Conservation (phyloP, 208 protist genomes). For the Crithidia brevicula region DNA sequence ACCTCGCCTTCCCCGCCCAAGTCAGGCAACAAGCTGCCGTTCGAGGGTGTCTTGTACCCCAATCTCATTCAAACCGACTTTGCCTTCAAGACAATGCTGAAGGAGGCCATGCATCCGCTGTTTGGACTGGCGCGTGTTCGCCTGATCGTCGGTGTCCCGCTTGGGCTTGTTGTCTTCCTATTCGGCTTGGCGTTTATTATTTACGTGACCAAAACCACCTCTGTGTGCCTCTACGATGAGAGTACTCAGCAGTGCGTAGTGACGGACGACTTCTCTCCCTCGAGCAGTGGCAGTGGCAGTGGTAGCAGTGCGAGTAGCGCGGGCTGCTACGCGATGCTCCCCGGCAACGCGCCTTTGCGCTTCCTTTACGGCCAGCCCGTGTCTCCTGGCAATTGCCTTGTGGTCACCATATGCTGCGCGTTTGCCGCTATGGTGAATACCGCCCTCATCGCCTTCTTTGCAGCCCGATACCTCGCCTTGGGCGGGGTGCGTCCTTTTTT, state of each 20-base stretch:
- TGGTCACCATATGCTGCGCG: slow-evolving; percentile 50
- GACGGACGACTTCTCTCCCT: not conserved
- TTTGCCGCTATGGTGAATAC: slow-evolving; percentile 40
- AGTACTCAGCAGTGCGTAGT: slow-evolving; percentile 13
- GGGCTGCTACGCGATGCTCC: not conserved
- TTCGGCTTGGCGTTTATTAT: slow-evolving; percentile 54
- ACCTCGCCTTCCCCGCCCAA: not conserved
- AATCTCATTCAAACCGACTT: slow-evolving; percentile 63
- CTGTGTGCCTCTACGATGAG: slow-evolving; percentile 31
- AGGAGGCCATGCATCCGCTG: slow-evolving; percentile 44
- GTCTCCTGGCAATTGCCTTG: slow-evolving; percentile 39
- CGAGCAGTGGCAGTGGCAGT: not conserved
- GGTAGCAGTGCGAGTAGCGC: not conserved
- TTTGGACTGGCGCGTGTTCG: slow-evolving; percentile 25
- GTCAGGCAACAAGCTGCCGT: slow-evolving; percentile 38
- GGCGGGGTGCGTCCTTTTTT: slow-evolving; percentile 47
- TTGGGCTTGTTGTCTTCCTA: slow-evolving; percentile 42
- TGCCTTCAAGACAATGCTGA: slow-evolving; percentile 49
- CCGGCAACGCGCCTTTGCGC: slow-evolving; percentile 10
- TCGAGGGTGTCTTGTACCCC: slow-evolving; percentile 62
- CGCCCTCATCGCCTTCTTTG: slow-evolving; percentile 60
- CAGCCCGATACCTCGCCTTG: slow-evolving; percentile 51
- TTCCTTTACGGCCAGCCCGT: slow-evolving; percentile 39
- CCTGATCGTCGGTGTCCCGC: slow-evolving; percentile 41
- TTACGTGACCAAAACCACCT: slow-evolving; percentile 32